Evolutionary conservation across 306 rosid genomes (phyloP).

Genomic region (Mimosa pudica): DNA sequence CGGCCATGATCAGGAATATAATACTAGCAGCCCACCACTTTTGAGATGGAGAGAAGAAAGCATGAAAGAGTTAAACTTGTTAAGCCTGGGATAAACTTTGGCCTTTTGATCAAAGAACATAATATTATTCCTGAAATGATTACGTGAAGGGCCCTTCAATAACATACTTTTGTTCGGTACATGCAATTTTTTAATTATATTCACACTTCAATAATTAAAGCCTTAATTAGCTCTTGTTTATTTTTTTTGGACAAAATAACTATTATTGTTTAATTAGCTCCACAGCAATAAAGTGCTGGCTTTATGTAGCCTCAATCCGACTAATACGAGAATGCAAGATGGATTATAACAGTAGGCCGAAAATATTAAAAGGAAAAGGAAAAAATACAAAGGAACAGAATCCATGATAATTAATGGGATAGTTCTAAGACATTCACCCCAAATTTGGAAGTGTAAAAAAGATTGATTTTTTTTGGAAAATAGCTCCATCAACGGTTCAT

Average conservation of each 20-base stretch:
- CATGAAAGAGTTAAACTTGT: not conserved
- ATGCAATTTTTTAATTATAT: constrained; percentile 19
- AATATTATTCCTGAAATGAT: constrained; percentile 48
- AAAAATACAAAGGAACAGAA: not conserved
- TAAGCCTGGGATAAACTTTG: constrained; percentile 25
- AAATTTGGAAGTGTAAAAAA: not conserved
- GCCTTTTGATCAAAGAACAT: constrained; percentile 38
- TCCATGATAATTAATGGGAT: not conserved
- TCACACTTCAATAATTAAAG: not conserved
- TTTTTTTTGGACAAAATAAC: no score
- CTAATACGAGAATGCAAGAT: constrained; percentile 2
- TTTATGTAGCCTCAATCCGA: constrained; percentile 8
- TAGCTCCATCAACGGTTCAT: not conserved
- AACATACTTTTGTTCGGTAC: constrained; percentile 38
- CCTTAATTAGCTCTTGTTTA: not conserved
- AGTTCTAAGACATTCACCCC: not conserved
- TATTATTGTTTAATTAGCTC: not conserved
- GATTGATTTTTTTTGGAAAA: not conserved
- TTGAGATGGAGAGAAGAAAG: not conserved
- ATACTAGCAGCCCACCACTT: not conserved
- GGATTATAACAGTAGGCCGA: not conserved
- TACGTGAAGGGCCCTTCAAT: constrained; percentile 38
- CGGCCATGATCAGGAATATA: constrained; percentile 6
- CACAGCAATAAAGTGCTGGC: constrained; percentile 4
- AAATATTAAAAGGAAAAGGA: not conserved